Percentiles rank a stretch among this genome's conserved stretches.
Conservation (phyloP, 2,329 filamentous ascomycete species). For the Coniochaeta prunicola region DNA sequence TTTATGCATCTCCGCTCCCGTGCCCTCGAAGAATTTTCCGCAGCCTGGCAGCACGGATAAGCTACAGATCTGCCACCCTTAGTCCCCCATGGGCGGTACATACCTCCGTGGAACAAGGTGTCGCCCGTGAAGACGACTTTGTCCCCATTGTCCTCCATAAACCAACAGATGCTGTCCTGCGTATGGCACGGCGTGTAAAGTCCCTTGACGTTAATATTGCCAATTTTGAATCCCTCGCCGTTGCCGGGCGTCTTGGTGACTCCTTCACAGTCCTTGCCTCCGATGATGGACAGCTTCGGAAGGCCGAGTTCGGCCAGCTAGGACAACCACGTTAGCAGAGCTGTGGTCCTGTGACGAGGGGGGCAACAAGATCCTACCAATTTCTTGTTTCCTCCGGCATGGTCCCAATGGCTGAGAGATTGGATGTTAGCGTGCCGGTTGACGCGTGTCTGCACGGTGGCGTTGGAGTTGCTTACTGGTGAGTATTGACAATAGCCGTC, state of each 20-base stretch:
- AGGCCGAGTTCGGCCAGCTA: slow-evolving; percentile 40
- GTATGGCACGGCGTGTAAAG: slow-evolving; percentile 98
- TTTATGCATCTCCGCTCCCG: slow-evolving; percentile 81
- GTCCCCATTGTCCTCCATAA: slow-evolving; percentile 69
- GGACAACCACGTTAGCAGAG: neutral
- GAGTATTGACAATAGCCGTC: slow-evolving; percentile 88
- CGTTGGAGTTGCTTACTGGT: slow-evolving; percentile 64
- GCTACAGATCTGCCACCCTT: neutral
- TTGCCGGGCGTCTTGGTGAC: slow-evolving; percentile 73
- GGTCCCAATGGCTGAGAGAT: slow-evolving; percentile 72
- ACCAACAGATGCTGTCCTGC: slow-evolving; percentile 96
- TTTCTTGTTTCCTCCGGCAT: slow-evolving; percentile 84
- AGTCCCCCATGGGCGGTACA: neutral
- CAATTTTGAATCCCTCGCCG: slow-evolving; percentile 73
- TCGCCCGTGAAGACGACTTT: slow-evolving; percentile 91
- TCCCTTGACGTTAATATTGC: slow-evolving; percentile 73
- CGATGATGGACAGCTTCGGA: slow-evolving; percentile 67
- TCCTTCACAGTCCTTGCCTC: slow-evolving; percentile 75
- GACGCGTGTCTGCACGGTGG: neutral
- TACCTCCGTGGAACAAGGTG: slow-evolving; percentile 89
- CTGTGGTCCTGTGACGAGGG: neutral
- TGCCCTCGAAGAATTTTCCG: slow-evolving; percentile 93
- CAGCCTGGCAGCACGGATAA: slow-evolving; percentile 59
- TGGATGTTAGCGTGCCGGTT: slow-evolving; percentile 2
- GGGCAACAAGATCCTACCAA: slow-evolving; percentile 48